A percentile compares a stretch with the other conserved stretches of the same genome.
phyloP scores from a whole-genome alignment of 1,284 basidiomycete species.

The Pseudozyma tsukubaensis region DNA sequence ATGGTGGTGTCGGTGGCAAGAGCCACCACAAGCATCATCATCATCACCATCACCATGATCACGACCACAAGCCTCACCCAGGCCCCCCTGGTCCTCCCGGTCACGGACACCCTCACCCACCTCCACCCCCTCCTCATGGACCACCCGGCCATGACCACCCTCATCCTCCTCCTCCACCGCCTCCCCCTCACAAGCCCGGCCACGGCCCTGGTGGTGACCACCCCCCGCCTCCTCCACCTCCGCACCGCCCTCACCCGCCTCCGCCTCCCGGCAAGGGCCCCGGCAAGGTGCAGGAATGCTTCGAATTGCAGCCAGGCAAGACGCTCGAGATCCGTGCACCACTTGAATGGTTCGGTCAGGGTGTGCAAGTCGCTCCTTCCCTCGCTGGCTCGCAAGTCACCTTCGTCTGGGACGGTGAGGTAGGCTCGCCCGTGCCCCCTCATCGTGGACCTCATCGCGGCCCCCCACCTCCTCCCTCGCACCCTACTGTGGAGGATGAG shows the following conservation, averaged over 20 bases:
- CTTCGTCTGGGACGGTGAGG: slow-evolving; percentile 34
- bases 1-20: background rate
- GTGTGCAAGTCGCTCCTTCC: slow-evolving; percentile 29
- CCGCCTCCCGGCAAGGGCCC: slow-evolving; percentile 13
- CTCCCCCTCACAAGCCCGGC: slow-evolving; percentile 18
- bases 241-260: slow-evolving; percentile 6
- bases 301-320: slow-evolving; percentile 25
- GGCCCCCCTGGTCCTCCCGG: slow-evolving; percentile 4
- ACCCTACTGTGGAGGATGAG: background rate
- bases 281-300: slow-evolving; percentile 20
- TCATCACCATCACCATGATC: slow-evolving; percentile 16
- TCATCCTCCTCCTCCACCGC: slow-evolving; percentile 10
- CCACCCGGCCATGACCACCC: slow-evolving; percentile 2
- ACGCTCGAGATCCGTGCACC: slow-evolving; percentile 11
- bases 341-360: slow-evolving; percentile 22
- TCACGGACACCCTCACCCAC: slow-evolving; percentile 12
- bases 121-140: slow-evolving; percentile 3
- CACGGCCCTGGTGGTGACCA: slow-evolving; percentile 17
- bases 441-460: slow-evolving; percentile 14
- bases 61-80: background rate
- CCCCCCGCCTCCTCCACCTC: slow-evolving; percentile 13
- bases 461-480: slow-evolving; percentile 10
- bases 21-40: slow-evolving; percentile 3
- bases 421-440: slow-evolving; percentile 23
- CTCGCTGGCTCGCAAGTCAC: slow-evolving; percentile 37